These are phyloP conservation scores for Amorphotheca resinae DNA, from an alignment of 495 filamentous ascomycete genomes.

Conservation along the genomic window DNA sequence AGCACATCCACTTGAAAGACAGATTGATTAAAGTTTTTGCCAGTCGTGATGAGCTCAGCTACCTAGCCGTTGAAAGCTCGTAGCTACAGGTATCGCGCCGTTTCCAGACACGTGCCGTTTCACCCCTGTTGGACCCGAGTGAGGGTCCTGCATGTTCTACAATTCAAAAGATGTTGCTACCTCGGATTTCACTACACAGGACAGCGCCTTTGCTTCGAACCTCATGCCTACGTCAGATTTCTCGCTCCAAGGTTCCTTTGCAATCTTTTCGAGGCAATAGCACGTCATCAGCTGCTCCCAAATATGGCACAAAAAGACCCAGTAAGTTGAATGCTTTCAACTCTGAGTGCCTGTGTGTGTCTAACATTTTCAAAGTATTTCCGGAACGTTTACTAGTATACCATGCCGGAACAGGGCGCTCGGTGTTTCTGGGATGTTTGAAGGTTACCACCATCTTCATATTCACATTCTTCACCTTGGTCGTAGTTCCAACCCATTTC, in stretches of 20 bases:
- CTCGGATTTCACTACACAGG: background rate
- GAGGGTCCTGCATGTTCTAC: no score
- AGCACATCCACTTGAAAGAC: no score
- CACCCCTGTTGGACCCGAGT: no score
- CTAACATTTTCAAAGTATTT: conserved; percentile 24
- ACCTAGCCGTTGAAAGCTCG: no score
- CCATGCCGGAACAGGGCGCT: conserved; percentile 54
- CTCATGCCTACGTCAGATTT: background rate
- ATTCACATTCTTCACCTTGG: conserved; percentile 46
- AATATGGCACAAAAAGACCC: background rate
- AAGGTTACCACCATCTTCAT: conserved; percentile 62
- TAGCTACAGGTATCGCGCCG: no score
- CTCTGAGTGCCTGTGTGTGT: background rate
- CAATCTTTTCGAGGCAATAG: background rate
- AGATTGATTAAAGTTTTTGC: no score
- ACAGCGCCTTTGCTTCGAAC: background rate
- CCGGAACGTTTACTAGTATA: conserved; percentile 58
- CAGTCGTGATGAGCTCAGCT: no score
- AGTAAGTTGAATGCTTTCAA: background rate
- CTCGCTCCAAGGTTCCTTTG: background rate
- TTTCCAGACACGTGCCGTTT: no score
- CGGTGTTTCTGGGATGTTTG: conserved; percentile 51
- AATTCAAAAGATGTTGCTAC: background rate
- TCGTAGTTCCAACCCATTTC: conserved; percentile 48
- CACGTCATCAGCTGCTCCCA: background rate